These are phyloP conservation scores for Prunus armeniaca DNA, from an alignment of 306 rosid species.

Conservation along the genomic window DNA sequence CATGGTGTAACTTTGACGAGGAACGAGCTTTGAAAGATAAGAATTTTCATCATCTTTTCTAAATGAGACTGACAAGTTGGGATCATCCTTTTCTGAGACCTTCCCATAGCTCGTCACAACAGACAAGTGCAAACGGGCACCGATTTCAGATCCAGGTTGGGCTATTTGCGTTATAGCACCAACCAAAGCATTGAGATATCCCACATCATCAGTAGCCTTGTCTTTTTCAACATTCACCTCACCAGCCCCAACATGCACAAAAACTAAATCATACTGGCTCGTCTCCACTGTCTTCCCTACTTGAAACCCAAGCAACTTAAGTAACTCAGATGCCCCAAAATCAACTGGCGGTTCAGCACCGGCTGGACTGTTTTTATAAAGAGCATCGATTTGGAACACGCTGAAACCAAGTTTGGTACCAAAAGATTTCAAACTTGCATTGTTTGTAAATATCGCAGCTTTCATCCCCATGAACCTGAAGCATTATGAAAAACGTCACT, in stretches of 20 bases:
- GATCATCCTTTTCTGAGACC: constrained; percentile 40
- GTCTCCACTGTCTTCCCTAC: constrained; percentile 53
- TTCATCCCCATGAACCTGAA: constrained; percentile 97
- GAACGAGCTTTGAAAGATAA: constrained; percentile 51
- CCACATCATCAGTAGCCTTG: constrained; percentile 39
- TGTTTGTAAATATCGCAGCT: constrained; percentile 66
- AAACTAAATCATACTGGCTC: constrained; percentile 64
- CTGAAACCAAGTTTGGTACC: constrained; percentile 61
- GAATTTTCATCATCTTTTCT: constrained; percentile 37
- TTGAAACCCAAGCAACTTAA: constrained; percentile 75
- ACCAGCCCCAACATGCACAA: constrained; percentile 73
- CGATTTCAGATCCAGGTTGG: constrained; percentile 57
- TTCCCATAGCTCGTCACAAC: constrained; percentile 76
- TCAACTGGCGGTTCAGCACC: constrained; percentile 25
- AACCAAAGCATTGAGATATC: constrained; percentile 61
- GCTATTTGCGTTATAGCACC: constrained; percentile 50
- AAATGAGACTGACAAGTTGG: constrained; percentile 44
- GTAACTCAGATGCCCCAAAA: constrained; percentile 47
- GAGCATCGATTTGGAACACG: constrained; percentile 45
- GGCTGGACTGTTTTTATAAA: constrained; percentile 13
- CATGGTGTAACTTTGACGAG: constrained; percentile 81
- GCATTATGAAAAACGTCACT: constrained; percentile 18
- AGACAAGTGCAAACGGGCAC: constrained; percentile 77
- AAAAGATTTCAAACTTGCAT: constrained; percentile 57
- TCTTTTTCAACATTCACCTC: constrained; percentile 37